Evolutionary conservation across 1,139 yeast genomes (phyloP).

Genomic region (Wickerhamomyces sp.): DNA sequence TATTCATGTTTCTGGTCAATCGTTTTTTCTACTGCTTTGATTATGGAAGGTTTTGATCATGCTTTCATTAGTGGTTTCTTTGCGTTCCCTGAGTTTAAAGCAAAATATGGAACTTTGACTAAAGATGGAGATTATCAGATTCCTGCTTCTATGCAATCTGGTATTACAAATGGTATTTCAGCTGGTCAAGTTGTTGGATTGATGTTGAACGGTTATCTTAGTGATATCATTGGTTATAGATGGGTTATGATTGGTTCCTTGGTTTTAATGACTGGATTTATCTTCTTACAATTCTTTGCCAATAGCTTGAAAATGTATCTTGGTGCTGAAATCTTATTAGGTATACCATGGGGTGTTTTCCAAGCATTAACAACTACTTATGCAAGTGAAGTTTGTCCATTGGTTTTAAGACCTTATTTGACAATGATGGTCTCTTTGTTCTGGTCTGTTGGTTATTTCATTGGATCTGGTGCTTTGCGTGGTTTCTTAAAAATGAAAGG

Average conservation of each 20-base stretch:
- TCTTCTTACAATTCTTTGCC: conserved; percentile 1
- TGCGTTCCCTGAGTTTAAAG: conserved; percentile 23
- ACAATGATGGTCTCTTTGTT: not conserved
- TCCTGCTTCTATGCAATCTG: conserved; percentile 56
- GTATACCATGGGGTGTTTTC: conserved; percentile 1
- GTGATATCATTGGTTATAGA: not conserved
- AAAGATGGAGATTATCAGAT: conserved; percentile 57
- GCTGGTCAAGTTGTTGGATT: conserved; percentile 1
- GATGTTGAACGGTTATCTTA: not conserved
- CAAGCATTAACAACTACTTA: conserved; percentile 1
- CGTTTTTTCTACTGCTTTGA: conserved; percentile 34
- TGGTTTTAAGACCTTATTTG: conserved; percentile 1
- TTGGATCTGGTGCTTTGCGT: not conserved
- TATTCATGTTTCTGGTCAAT: conserved; percentile 38
- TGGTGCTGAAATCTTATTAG: not conserved
- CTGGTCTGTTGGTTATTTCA: not conserved
- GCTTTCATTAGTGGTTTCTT: conserved; percentile 30
- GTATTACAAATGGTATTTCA: conserved; percentile 10
- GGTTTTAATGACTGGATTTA: not conserved
- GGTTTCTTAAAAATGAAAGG: not conserved
- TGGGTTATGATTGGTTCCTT: not conserved
- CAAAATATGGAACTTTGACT: conserved; percentile 36
- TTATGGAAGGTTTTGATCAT: conserved; percentile 42
- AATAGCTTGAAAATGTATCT: not conserved
- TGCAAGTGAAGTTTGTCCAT: conserved; percentile 1